A percentile compares a stretch with the other conserved stretches of the same genome.
Evolutionary conservation across 352 stramenopile species (phyloP).

Genomic region (Aphanomyces cochlioides): DNA sequence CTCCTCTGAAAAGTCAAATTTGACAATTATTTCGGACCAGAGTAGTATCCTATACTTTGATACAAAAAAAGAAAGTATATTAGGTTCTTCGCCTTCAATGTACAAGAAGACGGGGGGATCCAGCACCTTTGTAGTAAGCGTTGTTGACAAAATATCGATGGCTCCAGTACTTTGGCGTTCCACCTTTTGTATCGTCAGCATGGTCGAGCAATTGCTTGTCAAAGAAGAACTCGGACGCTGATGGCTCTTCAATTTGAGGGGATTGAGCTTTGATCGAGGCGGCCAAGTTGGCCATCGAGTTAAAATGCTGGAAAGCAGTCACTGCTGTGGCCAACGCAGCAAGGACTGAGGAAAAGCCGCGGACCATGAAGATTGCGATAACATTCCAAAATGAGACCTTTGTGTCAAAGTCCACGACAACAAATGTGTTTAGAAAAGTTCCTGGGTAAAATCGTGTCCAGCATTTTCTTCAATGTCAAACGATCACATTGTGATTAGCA

Average conservation of each 20-base stretch:
- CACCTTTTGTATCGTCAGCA: neutral
- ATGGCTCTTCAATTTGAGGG: neutral
- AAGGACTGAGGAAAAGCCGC: neutral
- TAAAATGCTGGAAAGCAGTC: no score
- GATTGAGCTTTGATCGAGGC: conserved; percentile 3
- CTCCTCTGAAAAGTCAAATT: no score
- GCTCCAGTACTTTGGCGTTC: conserved; percentile 41
- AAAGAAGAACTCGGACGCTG: neutral
- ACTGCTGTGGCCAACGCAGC: no score
- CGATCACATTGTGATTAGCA: no score
- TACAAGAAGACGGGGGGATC: conserved; percentile 87
- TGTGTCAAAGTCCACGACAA: no score
- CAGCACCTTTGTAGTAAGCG: conserved; percentile 64
- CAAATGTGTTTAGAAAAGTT: no score
- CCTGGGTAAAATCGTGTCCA: no score
- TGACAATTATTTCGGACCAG: no score
- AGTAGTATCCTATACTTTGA: no score
- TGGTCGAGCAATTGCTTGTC: conserved; percentile 19
- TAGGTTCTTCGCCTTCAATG: conserved; percentile 69
- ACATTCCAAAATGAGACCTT: neutral
- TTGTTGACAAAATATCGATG: conserved; percentile 89
- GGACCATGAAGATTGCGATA: neutral
- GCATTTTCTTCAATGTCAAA: no score
- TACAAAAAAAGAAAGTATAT: no score
- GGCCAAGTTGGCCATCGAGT: neutral